Evolutionary conservation across 805 yeast genomes (phyloP), one percentile per base, ranked within the genome.

Genomic region (Crinitomyces ghanaensis): DNA sequence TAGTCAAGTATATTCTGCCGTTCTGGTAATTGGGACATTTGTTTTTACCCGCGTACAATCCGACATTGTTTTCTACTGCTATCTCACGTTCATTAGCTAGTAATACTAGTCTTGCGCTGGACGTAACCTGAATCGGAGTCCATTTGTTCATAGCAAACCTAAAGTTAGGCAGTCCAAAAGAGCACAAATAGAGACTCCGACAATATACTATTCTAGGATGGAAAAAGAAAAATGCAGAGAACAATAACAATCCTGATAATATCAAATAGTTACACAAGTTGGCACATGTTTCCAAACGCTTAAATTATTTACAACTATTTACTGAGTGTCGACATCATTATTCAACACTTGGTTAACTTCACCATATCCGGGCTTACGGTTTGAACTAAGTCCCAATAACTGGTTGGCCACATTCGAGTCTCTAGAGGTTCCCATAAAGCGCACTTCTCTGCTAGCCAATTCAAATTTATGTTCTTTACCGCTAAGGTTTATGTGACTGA

Each of bases 1-100:
- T 70, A 0, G 97, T 86, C 19, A 88, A 57, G 52, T 85, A 85
- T 0, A 80, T 48, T 19, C 94, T 62, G 1, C 97, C 97, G 37
- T 67, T 57, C 50, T 82, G 93, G 41, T 75, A 69, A 19, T 70
- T 61, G 2, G 58, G 33, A 16, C 82, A 67, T 57, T 81, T 82
- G 38, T 61, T 60, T 37, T 72, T 72, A 15, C 84, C 93, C 45
- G 79, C 86, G 50, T 86, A 86, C 3, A 86, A 53, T 0, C 95
- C 95, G 1, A 82, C 68, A 14, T 62, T 56, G 33, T 63, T 65
- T 37, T 66, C 73, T 1, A 76, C 70, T 2, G 63, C 48, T 2
- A 75, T 53, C 41, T 72, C 74, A 23, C 59, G 56, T 46, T 78
- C 86, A 26, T 37, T 35, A n/a, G 45, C 42, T 5, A 33, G 39